Evolutionary conservation across 371 early-diverging fungal species (phyloP), one percentile per base, ranked within the genome.

Genomic region (Choanephora cucurbitarum): DNA sequence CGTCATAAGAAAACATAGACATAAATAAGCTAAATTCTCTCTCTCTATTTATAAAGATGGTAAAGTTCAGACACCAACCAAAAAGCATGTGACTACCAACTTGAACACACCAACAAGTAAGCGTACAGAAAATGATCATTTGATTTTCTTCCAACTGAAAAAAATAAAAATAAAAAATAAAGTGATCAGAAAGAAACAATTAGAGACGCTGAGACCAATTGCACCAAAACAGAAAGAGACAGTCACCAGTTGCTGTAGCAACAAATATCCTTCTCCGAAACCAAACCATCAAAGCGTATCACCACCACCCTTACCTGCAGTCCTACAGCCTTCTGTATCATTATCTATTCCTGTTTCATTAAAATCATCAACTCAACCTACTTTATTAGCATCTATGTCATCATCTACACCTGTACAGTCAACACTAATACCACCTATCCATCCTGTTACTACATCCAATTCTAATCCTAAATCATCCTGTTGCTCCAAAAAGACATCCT

Each of bases 221-320:
- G 62, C 62, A 47, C 62, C 62, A 6, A 62, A 61, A 42, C 18
- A 45, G n/a, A 31, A 48, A 55, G 10, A 19, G 17, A 11, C 23
- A 17, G 13, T 18, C 37, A n/a, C 21, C 18, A 41, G 43, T 43
- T 31, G 43, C 14, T 41, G 31, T 21, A 22, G 22, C 43, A 33
- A 37, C 10, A 40, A 51, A 5, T 18, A 18, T 49, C 34, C 3
- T 22, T 22, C 0, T 31, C 52, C 11, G n/a, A 28, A 28, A 7
- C 28, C 3, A 28, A 28, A 3, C 28, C 28, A 28, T 28, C 28
- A 28, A 28, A 28, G 7, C 28, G 28, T n/a, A n/a, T n/a, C 28
- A 28, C 28, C 28, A 28, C 7, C 7, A 28, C 28, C 28, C 7
- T 28, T 28, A 28, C 28, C 28, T 28, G 7, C 28, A 5, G 28